Percentiles rank a stretch among this genome's conserved stretches.
These are phyloP conservation scores for Ananas comosus DNA, from an alignment of 176 grass and related monocot species.

Conservation along the genomic window DNA sequence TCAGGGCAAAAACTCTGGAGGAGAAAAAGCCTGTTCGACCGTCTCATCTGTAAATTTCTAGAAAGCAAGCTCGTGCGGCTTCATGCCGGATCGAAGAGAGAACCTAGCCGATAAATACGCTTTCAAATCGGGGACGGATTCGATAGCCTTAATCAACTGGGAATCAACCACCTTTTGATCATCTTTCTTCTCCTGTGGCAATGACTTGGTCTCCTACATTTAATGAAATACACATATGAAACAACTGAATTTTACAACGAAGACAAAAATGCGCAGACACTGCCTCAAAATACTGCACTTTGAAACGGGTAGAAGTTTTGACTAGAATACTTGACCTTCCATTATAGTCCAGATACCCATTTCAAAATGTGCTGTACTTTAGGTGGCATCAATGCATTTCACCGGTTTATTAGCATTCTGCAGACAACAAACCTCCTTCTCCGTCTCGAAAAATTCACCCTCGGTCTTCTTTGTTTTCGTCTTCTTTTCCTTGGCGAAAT, in stretches of 20 bases:
- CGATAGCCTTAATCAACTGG: conserved; percentile 58
- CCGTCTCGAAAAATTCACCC: conserved; percentile 73
- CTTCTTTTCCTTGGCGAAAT: conserved; percentile 81
- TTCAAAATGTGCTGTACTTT: no score
- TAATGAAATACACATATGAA: conserved; percentile 4
- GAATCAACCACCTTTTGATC: conserved; percentile 69
- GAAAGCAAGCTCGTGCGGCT: conserved; percentile 82
- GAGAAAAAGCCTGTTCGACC: neutral
- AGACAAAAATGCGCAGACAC: no score
- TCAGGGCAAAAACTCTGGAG: neutral
- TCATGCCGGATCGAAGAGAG: conserved; percentile 75
- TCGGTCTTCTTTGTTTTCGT: conserved; percentile 67
- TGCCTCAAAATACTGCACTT: no score
- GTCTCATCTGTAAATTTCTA: conserved; percentile 28
- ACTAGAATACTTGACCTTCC: no score
- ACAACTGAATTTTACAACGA: neutral
- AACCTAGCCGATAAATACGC: conserved; percentile 61
- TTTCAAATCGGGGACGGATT: conserved; percentile 67
- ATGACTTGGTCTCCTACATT: conserved; percentile 35
- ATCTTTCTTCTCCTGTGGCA: conserved; percentile 73
- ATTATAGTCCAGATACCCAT: no score
- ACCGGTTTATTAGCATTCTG: neutral
- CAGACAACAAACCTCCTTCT: conserved; percentile 48
- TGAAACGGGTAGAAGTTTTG: no score
- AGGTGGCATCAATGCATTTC: no score